Evolutionary conservation across 2,329 filamentous ascomycete genomes (phyloP).

Genomic region (Monosporascus ibericus): DNA sequence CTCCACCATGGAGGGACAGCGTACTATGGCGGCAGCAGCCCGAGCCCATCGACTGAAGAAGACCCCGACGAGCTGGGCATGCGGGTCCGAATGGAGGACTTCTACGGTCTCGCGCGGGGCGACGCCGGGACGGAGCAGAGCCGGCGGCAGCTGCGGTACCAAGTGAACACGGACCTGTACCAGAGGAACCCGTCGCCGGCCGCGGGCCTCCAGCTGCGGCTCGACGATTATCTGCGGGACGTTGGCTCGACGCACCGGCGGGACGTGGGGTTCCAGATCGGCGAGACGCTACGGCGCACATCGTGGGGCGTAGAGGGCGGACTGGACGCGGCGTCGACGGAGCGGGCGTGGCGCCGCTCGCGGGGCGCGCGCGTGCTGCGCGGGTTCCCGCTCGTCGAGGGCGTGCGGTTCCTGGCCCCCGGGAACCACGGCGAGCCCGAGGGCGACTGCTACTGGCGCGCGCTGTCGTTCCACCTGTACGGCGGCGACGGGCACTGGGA

Average conservation of each 20-base stretch:
- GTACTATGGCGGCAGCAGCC: too few species aligned
- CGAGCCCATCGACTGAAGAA: too few species aligned
- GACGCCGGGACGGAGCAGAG: background rate
- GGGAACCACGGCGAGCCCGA: slow-evolving; percentile 13
- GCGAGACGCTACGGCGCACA: background rate
- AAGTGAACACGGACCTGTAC: background rate
- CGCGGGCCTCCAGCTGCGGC: slow-evolving; percentile 8
- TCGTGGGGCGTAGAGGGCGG: background rate
- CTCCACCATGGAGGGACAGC: too few species aligned
- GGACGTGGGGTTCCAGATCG: background rate
- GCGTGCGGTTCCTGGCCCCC: slow-evolving; percentile 22
- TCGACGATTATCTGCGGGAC: slow-evolving; percentile 4
- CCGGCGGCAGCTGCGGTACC: background rate
- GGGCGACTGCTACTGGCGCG: slow-evolving; percentile 28
- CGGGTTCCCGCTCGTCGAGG: slow-evolving; percentile 28
- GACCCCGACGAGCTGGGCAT: background rate
- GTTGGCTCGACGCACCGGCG: background rate
- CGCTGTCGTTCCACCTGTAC: slow-evolving; percentile 22
- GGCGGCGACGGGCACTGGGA: slow-evolving; percentile 18
- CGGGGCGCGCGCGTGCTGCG: slow-evolving; percentile 5
- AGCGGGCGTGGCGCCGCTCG: background rate
- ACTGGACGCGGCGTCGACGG: slow-evolving; percentile 4
- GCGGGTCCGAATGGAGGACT: background rate
- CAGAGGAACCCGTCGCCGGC: background rate
- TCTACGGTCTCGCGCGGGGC: background rate